Evolutionary conservation across 768 basidiomycete genomes (phyloP).

Genomic region (Kwoniella botswanensis): DNA sequence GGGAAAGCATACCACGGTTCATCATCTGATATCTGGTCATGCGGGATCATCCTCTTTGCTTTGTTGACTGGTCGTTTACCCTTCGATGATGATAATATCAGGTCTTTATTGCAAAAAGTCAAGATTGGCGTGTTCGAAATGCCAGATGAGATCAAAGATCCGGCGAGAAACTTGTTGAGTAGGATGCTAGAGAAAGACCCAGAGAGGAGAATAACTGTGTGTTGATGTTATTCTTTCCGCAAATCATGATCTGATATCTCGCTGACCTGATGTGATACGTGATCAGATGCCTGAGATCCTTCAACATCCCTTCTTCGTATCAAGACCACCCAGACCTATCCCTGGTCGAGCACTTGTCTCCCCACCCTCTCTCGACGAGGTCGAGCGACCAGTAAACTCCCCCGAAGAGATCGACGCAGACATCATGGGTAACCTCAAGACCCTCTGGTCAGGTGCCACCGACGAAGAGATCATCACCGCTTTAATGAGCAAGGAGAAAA

Average conservation of each 20-base stretch:
- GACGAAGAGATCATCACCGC: conserved; percentile 75
- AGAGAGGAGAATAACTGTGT: conserved; percentile 71
- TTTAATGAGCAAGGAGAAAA: conserved; percentile 67
- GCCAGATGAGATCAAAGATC: conserved; percentile 70
- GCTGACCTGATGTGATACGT: too few species aligned
- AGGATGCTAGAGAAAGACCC: conserved; percentile 82
- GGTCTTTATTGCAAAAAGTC: conserved; percentile 78
- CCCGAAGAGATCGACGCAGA: conserved; percentile 78
- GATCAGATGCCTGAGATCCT: conserved; percentile 72
- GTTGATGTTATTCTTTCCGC: conserved; percentile 9
- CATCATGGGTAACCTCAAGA: conserved; percentile 85
- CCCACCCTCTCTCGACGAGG: conserved; percentile 68
- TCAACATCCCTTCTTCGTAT: conserved; percentile 76
- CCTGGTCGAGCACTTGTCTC: conserved; percentile 58
- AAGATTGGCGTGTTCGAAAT: conserved; percentile 73
- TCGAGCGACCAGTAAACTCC: conserved; percentile 71
- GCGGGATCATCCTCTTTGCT: conserved; percentile 89
- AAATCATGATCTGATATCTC: too few species aligned
- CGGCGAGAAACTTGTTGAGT: conserved; percentile 75
- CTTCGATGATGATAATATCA: conserved; percentile 87
- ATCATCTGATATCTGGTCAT: conserved; percentile 94
- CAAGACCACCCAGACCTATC: conserved; percentile 60
- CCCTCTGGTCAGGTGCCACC: conserved; percentile 83
- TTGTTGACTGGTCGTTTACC: conserved; percentile 86
- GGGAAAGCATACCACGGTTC: conserved; percentile 83